Conservation (phyloP, 2,329 filamentous ascomycete species). For the Ilyonectria mors-panacis region DNA sequence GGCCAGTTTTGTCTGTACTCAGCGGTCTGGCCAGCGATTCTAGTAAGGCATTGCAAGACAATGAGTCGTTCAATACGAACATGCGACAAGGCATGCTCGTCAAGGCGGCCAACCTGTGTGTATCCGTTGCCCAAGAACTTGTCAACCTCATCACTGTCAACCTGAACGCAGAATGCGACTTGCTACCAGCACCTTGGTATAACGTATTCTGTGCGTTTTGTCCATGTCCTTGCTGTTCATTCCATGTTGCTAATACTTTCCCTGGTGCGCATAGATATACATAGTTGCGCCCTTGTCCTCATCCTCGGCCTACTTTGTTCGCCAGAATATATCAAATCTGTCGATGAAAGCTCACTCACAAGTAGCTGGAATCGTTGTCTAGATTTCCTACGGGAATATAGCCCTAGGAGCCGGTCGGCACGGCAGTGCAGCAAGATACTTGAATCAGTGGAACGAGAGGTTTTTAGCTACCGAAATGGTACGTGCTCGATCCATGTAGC, state of each 20-base stretch:
- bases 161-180: neutral
- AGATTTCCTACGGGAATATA: neutral
- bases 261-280: neutral
- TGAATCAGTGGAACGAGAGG: neutral
- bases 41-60: neutral
- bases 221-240: neutral
- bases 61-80: neutral
- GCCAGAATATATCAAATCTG: neutral
- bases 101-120: neutral
- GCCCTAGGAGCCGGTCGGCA: neutral
- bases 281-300: conserved; percentile 1
- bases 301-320: neutral
- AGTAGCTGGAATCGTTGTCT: neutral
- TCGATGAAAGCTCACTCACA: neutral
- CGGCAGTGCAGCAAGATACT: neutral
- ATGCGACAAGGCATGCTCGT: neutral
- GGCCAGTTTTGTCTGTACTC: neutral
- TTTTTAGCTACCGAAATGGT: neutral
- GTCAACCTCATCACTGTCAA: neutral
- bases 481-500: neutral
- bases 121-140: neutral
- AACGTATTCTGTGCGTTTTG: neutral
- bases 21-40: neutral
- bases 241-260: neutral
- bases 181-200: conserved; percentile 1